Base-by-base conservation (phyloP, 108 stramenopile species). In the Cyclotella choctawhatcheeana region DNA sequence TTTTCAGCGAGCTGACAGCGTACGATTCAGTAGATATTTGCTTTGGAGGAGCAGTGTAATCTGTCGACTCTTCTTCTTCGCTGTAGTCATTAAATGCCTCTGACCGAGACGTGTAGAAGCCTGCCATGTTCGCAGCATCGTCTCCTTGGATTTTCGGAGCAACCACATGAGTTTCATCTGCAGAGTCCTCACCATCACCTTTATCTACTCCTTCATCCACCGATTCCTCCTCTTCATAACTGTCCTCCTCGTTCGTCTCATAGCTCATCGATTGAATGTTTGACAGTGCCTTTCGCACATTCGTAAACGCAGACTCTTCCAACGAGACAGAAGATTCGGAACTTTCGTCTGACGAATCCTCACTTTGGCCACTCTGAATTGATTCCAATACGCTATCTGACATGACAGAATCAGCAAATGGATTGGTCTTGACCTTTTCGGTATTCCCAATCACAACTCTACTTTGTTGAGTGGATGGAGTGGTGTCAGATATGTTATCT, bases 1-100 rank as follows among this genome's bases (percentile, higher is more conserved):
- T 44, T 51, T 61, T 60, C 58, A 71, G 44, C 29, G 70, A 71
- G 47, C 70, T 71, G 8, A 71, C 44, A 17, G 70, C 70, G 37
- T 59, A 71, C 29, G 47, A 51, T 22, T 45, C 59, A 25, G 58
- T 58, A 43, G 56, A 37, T n/a, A 58, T 34, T 20, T 24, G n/a
- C 33, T 58, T 30, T 31, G 56, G 56, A 0, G 56, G 70, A 16
- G 29, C 17, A 18, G 54, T 47, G 24, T n/a, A 48, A 33, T 59
- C 58, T 16, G 48, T 22, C 2, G 74, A 40, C 31, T 31, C 22
- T 27, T 53, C 53, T 6, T 73, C 71, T n/a, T n/a, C n/a, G n/a
- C n/a, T n/a, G n/a, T n/a, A n/a, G n/a, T n/a, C n/a, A n/a, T n/a
- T n/a, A n/a, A n/a, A n/a, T n/a, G n/a, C n/a, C n/a, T n/a, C n/a